A percentile compares a stretch with the other conserved stretches of the same genome.
Evolutionary conservation across 768 basidiomycete species (phyloP).

Genomic region (Rhizopogon sp.): DNA sequence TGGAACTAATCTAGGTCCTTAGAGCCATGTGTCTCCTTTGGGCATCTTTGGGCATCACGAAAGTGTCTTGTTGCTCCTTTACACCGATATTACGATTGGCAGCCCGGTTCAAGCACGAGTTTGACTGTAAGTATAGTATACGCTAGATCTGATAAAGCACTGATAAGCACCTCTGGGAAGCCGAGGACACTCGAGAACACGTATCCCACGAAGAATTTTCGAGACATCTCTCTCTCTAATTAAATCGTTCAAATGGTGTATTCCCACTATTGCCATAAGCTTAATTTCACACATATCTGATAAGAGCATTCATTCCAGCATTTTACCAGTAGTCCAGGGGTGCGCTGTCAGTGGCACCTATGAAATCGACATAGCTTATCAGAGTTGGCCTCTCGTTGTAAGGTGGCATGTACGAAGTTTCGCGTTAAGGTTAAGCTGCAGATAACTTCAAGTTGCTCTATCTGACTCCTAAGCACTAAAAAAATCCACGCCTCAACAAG

Average conservation of each 20-base stretch:
- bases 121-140: no score
- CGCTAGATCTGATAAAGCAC: conserved; percentile 53
- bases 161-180: conserved; percentile 65
- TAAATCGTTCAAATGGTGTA: neutral
- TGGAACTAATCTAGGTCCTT: no score
- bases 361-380: conserved; percentile 8
- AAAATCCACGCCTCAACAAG: no score
- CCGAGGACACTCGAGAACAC: conserved; percentile 36
- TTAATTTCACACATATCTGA: conserved; percentile 22
- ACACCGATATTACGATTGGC: neutral
- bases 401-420: conserved; percentile 25
- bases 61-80: neutral
- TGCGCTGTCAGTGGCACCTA: conserved; percentile 19
- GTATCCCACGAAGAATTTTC: conserved; percentile 28
- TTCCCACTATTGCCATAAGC: neutral
- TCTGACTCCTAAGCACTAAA: no score
- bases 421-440: neutral
- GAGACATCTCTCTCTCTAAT: conserved; percentile 5
- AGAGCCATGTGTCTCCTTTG: no score
- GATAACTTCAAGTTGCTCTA: no score
- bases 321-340: conserved; percentile 32
- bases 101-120: no score
- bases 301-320: conserved; percentile 32
- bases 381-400: conserved; percentile 14
- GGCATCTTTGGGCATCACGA: no score